A percentile compares a stretch with the other conserved stretches of the same genome.
Conservation (phyloP, 306 rosid genomes). For the Lathyrus oleraceus region DNA sequence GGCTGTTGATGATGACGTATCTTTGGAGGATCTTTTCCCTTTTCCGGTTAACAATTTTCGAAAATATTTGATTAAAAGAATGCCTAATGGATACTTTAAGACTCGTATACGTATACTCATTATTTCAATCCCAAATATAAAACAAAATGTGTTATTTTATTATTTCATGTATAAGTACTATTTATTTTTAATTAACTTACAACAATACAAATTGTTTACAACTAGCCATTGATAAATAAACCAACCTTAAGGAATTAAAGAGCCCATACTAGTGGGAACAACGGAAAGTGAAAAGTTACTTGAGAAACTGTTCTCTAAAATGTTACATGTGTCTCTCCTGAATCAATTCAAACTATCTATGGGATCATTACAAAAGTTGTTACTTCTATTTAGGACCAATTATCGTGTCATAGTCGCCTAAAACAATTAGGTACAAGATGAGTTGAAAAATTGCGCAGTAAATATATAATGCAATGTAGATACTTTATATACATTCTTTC, state of each 20-base stretch:
- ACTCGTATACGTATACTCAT: slow-evolving; percentile 24
- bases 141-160: too few relatives aligned
- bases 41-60: slow-evolving; percentile 34
- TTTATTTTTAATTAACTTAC: too few relatives aligned
- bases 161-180: too few relatives aligned
- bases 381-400: slow-evolving; percentile 28
- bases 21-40: slow-evolving; percentile 51
- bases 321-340: slow-evolving; percentile 11
- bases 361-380: slow-evolving; percentile 33
- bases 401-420: slow-evolving; percentile 9
- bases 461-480: not conserved
- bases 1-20: slow-evolving; percentile 65
- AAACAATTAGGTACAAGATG: slow-evolving; percentile 14
- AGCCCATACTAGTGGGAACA: too few relatives aligned
- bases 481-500: not conserved
- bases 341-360: slow-evolving; percentile 33
- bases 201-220: too few relatives aligned
- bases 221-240: too few relatives aligned
- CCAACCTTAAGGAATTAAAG: too few relatives aligned
- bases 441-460: not conserved
- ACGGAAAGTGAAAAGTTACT: too few relatives aligned
- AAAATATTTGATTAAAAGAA: slow-evolving; percentile 51
- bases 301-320: too few relatives aligned
- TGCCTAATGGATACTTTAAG: slow-evolving; percentile 46
- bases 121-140: not conserved